phyloP scores from a whole-genome alignment of 2,329 filamentous ascomycete genomes.

The Annulohypoxylon truncatum region DNA sequence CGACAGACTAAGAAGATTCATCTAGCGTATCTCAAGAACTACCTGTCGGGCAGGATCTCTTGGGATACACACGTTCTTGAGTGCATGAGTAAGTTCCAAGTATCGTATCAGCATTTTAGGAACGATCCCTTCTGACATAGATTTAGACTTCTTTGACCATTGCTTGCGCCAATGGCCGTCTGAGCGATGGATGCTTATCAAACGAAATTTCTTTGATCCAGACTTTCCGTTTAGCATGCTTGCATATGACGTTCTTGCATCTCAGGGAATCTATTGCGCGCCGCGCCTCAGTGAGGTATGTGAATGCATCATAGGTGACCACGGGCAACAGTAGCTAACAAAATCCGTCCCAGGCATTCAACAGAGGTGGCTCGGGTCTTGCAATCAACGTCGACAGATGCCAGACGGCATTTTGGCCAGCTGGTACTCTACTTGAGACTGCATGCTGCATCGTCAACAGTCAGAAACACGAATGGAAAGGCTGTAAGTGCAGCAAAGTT shows the following conservation, averaged over 20 bases:
- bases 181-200: conserved; percentile 74
- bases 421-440: conserved; percentile 52
- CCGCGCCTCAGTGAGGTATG: conserved; percentile 77
- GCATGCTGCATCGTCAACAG: conserved; percentile 39
- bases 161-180: conserved; percentile 84
- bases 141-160: conserved; percentile 85
- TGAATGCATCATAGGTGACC: background rate
- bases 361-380: conserved; percentile 67
- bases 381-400: conserved; percentile 91
- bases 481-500: conserved; percentile 41
- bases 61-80: conserved; percentile 78
- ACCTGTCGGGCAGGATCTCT: conserved; percentile 68
- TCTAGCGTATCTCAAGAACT: conserved; percentile 73
- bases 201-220: conserved; percentile 82
- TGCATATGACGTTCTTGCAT: conserved; percentile 76
- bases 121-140: conserved; percentile 15
- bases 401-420: conserved; percentile 88
- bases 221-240: conserved; percentile 64
- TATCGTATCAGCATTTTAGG: background rate
- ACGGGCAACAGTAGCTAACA: conserved; percentile 28
- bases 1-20: conserved; percentile 74
- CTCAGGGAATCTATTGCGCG: conserved; percentile 90
- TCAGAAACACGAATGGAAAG: conserved; percentile 47
- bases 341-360: conserved; percentile 50
- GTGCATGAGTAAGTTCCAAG: conserved; percentile 71